phyloP scores from a whole-genome alignment of 768 basidiomycete genomes.

The Hygrocybe coccinea region DNA sequence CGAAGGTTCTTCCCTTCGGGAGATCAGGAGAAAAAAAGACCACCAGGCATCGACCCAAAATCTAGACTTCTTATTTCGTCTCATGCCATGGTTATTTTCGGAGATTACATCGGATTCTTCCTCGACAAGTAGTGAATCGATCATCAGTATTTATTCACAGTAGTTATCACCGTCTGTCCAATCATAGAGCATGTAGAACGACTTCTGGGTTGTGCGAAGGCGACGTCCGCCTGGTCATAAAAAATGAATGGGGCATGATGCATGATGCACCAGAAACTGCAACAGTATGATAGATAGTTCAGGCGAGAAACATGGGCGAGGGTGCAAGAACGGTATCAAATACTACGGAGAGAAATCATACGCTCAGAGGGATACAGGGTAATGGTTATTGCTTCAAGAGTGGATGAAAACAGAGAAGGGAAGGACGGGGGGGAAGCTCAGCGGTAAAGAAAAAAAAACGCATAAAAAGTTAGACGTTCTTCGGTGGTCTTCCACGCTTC shows the following conservation, averaged over 20 bases:
- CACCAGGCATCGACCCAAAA: constrained; percentile 19
- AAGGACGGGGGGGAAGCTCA: constrained; percentile 16
- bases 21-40: constrained; percentile 25
- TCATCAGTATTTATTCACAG: neutral
- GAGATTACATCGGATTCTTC: constrained; percentile 8
- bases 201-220: neutral
- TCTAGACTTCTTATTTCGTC: neutral
- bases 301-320: constrained; percentile 20
- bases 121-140: neutral
- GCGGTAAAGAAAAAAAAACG: constrained; percentile 16
- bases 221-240: neutral
- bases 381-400: constrained; percentile 12
- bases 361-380: constrained; percentile 31
- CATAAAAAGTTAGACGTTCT: constrained; percentile 37
- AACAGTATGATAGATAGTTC: constrained; percentile 14
- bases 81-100: neutral
- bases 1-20: constrained; percentile 18
- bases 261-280: constrained; percentile 4
- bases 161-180: neutral
- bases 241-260: neutral
- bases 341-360: constrained; percentile 36
- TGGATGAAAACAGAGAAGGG: constrained; percentile 22
- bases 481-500: constrained; percentile 72
- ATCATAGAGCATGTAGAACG: neutral
- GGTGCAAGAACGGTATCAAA: constrained; percentile 20